A percentile compares a stretch with the other conserved stretches of the same genome.
These are phyloP conservation scores for Cutaneotrichosporon sp. DNA, from an alignment of 1,284 basidiomycete species.

Conservation along the genomic window DNA sequence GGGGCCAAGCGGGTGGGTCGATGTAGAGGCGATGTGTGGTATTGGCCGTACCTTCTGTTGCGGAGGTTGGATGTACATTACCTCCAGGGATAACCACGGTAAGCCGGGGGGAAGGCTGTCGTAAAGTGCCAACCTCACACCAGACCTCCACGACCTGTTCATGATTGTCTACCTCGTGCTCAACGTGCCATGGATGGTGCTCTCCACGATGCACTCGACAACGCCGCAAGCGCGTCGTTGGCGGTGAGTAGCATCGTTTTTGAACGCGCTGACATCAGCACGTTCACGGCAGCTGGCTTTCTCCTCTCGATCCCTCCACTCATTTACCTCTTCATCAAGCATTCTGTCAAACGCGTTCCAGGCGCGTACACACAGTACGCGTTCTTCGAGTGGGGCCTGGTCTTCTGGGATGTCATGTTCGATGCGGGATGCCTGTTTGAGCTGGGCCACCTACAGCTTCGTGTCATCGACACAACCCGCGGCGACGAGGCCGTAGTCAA, in stretches of 20 bases:
- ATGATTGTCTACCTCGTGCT: slow-evolving; percentile 81
- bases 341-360: slow-evolving; percentile 70
- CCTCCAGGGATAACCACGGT: slow-evolving; percentile 51
- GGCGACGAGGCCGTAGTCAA: slow-evolving; percentile 6
- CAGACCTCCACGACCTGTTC: slow-evolving; percentile 73
- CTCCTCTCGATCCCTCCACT: slow-evolving; percentile 66
- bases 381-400: slow-evolving; percentile 82
- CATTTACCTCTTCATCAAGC: slow-evolving; percentile 77
- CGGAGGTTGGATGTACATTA: slow-evolving; percentile 84
- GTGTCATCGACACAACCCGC: slow-evolving; percentile 16
- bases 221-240: slow-evolving; percentile 10
- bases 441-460: slow-evolving; percentile 47
- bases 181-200: slow-evolving; percentile 83
- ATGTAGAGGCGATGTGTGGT: slow-evolving; percentile 58
- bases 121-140: neutral
- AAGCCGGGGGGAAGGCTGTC: slow-evolving; percentile 6
- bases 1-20: slow-evolving; percentile 5
- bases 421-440: slow-evolving; percentile 66
- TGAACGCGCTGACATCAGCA: neutral
- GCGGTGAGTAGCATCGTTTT: slow-evolving; percentile 2
- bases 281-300: slow-evolving; percentile 50
- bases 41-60: slow-evolving; percentile 74
- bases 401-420: slow-evolving; percentile 70
- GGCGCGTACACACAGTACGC: slow-evolving; percentile 82
- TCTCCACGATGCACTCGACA: slow-evolving; percentile 55